phyloP scores from a whole-genome alignment of 495 filamentous ascomycete genomes.

The Halenospora varia region DNA sequence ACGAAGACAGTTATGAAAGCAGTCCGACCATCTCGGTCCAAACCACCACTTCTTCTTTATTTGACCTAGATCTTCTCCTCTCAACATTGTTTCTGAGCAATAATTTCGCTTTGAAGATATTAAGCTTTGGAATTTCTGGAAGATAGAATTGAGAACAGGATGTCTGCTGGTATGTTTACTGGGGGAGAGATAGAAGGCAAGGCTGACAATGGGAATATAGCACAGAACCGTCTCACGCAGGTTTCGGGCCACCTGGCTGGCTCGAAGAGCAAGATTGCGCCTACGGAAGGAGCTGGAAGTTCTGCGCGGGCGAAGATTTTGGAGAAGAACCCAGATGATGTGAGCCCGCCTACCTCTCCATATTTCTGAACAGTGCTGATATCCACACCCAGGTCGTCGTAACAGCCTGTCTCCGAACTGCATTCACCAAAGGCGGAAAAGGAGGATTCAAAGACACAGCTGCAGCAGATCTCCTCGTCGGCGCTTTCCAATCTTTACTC shows the following conservation, averaged over 20 bases:
- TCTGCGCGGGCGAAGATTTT: constrained; percentile 20
- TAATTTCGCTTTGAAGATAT: too few species aligned
- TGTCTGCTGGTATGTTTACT: constrained; percentile 27
- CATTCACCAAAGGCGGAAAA: constrained; percentile 89
- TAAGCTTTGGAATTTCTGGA: too few species aligned
- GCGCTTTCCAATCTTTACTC: constrained; percentile 70
- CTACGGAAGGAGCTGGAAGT: constrained; percentile 9
- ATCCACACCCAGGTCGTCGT: constrained; percentile 66
- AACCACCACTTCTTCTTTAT: background rate
- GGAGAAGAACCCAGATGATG: constrained; percentile 29
- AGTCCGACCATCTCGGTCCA: constrained; percentile 8
- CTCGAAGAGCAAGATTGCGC: constrained; percentile 10
- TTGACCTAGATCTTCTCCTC: background rate
- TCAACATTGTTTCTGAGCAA: background rate
- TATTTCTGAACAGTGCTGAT: constrained; percentile 1
- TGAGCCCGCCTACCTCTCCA: constrained; percentile 1
- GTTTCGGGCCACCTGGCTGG: constrained; percentile 25
- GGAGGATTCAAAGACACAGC: constrained; percentile 93
- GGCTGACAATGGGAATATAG: constrained; percentile 16
- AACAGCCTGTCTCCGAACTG: constrained; percentile 85
- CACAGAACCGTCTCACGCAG: constrained; percentile 23
- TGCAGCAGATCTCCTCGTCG: constrained; percentile 79
- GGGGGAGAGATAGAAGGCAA: background rate
- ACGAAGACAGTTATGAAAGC: too few species aligned
- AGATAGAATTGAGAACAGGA: constrained; percentile 2